Base-by-base conservation (phyloP, 805 yeast genomes). In the Blastobotrys terrestris region DNA sequence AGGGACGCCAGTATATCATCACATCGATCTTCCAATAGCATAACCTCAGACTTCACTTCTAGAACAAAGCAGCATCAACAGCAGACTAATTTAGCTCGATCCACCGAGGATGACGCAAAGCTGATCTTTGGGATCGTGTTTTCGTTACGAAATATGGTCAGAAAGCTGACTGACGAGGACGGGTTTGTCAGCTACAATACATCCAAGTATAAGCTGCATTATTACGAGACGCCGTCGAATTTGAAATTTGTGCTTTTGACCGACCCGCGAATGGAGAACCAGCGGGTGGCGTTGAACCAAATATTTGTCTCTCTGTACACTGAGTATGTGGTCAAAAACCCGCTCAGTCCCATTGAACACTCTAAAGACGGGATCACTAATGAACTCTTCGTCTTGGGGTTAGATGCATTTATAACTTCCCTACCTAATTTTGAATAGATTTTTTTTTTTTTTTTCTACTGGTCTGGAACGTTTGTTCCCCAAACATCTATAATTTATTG, bases 81-180 rank as follows among this genome's bases (percentile, higher is more conserved):
- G 67, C 51, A 26, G 45, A 26, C 35, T 6, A 26, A 26, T 11
- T 11, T 26, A 11, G 35, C 51, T 20, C 50, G 39, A 39, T 51
- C 75, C 54, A 76, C 78, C 44, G 84, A 84, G 48, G 89, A 90
- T 63, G 73, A 80, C 13, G 84, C 94, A 5, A 85, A 92, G 66
- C 77, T 94, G 35, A 74, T 94, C 13, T 94, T 88, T 65, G 99
- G 99, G 11, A 81, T 87, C 41, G 72, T 88, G 7, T 86, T 82
- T 65, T 89, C 97, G 11, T 69, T 92, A 55, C 77, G 90, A 50
- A 87, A 84, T 56, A 79, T 94, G 40, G 78, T 92, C 0, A 74
- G 80, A n/a, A 83, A 77, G 55, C 63, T 81, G 67, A 65, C 70
- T 44, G 57, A 71, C 56, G 64, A 64, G 63, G 59, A 65, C 56